Evolutionary conservation across 1,139 yeast species (phyloP).

Genomic region (Magnusiomyces fungicola): DNA sequence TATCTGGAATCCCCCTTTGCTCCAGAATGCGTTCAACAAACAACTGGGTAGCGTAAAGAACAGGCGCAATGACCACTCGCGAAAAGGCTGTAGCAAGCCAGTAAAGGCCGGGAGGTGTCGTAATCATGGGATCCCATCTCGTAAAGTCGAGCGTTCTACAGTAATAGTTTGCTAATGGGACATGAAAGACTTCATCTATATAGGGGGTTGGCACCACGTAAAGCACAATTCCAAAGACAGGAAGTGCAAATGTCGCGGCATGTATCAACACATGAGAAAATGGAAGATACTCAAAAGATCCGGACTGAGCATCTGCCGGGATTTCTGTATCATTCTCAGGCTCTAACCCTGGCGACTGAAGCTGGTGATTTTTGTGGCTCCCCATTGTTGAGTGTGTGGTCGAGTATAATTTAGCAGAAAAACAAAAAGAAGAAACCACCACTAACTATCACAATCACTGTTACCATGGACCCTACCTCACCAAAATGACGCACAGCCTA

Average conservation of each 20-base stretch:
- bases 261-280: neutral
- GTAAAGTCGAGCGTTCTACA: slow-evolving; percentile 47
- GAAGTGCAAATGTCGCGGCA: neutral
- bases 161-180: slow-evolving; percentile 67
- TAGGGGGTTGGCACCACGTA: slow-evolving; percentile 10
- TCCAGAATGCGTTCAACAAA: neutral
- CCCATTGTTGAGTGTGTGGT: too few species aligned
- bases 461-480: too few species aligned
- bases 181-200: slow-evolving; percentile 76
- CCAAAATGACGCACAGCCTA: too few species aligned
- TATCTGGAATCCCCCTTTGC: slow-evolving; percentile 15
- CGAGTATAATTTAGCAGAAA: too few species aligned
- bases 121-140: slow-evolving; percentile 82
- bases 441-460: too few species aligned
- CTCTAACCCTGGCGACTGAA: too few species aligned
- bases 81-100: slow-evolving; percentile 49
- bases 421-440: too few species aligned
- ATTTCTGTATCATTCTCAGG: too few species aligned
- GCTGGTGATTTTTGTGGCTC: too few species aligned
- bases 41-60: neutral
- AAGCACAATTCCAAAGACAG: neutral
- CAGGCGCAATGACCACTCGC: slow-evolving; percentile 24
- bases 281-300: neutral
- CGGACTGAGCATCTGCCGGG: too few species aligned
- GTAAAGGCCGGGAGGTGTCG: slow-evolving; percentile 96